Evolutionary conservation across 768 basidiomycete genomes (phyloP).

Genomic region (Auricularia heimuer): DNA sequence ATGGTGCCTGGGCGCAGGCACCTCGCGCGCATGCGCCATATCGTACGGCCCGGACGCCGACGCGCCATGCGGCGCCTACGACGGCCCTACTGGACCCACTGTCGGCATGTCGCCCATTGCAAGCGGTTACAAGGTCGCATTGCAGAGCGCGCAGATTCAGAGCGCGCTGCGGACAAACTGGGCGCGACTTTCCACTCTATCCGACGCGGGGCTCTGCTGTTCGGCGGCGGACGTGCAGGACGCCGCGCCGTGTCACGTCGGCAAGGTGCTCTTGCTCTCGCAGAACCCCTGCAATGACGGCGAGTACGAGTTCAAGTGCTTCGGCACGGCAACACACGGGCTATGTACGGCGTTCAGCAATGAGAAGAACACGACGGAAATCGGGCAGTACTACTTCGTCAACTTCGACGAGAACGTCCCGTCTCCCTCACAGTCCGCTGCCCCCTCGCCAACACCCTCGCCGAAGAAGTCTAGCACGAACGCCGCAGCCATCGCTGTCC

Average conservation of each 20-base stretch:
- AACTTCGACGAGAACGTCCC: not conserved
- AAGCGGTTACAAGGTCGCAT: not conserved
- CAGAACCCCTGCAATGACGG: not conserved
- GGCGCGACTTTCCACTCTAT: not conserved
- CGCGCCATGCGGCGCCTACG: not conserved
- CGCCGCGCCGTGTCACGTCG: not conserved
- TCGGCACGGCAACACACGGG: not conserved
- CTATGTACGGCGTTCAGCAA: not conserved
- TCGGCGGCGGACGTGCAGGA: not conserved
- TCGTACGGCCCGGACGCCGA: not conserved
- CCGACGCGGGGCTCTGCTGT: not conserved
- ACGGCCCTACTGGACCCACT: not conserved
- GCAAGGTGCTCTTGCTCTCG: not conserved
- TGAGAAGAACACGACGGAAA: not conserved
- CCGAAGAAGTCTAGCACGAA: not conserved
- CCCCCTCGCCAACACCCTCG: not conserved
- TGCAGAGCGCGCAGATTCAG: not conserved
- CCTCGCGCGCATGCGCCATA: not conserved
- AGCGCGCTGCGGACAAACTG: not conserved
- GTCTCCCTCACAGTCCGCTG: not conserved
- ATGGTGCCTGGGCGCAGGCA: not conserved
- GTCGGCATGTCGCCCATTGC: not conserved
- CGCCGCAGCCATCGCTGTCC: not conserved
- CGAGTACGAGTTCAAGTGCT: not conserved
- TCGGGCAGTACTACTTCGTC: slow-evolving; percentile 1